These are phyloP conservation scores for Akanthomyces dipterigenus DNA, from an alignment of 2,329 filamentous ascomycete species.

Conservation along the genomic window DNA sequence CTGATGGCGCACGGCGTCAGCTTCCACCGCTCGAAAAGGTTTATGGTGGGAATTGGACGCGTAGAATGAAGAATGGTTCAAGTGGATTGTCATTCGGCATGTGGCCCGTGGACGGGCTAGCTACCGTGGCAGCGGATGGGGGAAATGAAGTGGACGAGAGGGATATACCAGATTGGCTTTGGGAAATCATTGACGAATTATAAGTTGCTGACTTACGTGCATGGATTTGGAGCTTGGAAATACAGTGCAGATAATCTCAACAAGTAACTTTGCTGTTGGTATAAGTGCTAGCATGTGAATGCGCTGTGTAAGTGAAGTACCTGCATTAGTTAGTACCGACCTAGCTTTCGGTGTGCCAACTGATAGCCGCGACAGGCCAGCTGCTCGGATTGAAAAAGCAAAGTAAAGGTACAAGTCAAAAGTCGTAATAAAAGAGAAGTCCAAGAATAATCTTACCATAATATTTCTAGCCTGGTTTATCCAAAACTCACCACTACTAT, in stretches of 20 bases:
- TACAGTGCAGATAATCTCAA: not conserved
- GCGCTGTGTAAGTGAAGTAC: constrained; percentile 1
- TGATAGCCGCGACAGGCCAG: not conserved
- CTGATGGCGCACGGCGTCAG: not conserved
- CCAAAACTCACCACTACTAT: too few species aligned
- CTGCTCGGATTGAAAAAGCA: not conserved
- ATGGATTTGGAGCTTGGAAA: not conserved
- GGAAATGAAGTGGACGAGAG: not conserved
- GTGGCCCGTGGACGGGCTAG: not conserved
- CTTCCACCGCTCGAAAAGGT: constrained; percentile 3
- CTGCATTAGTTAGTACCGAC: not conserved
- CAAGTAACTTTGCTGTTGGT: not conserved
- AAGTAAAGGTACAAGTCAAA: too few species aligned
- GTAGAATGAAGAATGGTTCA: not conserved
- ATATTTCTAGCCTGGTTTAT: too few species aligned
- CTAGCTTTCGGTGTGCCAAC: not conserved
- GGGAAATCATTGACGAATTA: not conserved
- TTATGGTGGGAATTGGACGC: not conserved
- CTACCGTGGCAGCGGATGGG: not conserved
- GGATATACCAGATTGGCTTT: not conserved
- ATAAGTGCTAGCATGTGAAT: not conserved
- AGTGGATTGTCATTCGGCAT: not conserved
- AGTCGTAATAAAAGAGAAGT: too few species aligned
- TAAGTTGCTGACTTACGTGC: not conserved
- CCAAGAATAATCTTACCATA: too few species aligned